Evolutionary conservation across 1,139 yeast genomes (phyloP), one percentile per base, ranked within the genome.

Genomic region (Meyerozyma sp.): DNA sequence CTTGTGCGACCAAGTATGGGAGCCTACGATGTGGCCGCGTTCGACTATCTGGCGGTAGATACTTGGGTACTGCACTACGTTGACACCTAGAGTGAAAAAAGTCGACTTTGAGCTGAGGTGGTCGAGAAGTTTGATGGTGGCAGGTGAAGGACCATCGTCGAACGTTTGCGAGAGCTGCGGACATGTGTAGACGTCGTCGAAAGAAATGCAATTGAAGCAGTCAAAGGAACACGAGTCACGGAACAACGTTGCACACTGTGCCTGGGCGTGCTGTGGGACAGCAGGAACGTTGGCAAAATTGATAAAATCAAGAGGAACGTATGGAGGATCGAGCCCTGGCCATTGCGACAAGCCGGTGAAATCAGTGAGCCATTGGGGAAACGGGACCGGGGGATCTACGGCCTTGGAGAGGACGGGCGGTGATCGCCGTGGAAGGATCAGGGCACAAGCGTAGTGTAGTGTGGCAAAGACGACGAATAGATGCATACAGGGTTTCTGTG

Each of bases 1-100:
- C 46, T 82, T 81, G 65, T 91, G 98, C 5, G 93, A 82, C 96
- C 97, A 91, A 1, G 97, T 89, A 61, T 91, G 98, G 0, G 91
- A 77, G 1, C 88, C 98, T 59, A 90, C 68, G 32, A 90, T 65
- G 61, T 93, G 97, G 18, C 96, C 96, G 39, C 65, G 65, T 2
- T 62, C 59, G 44, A 77, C 70, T 25, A 84, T 74, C 43, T 70
- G 66, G 29, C 73, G 66, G 57, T 90, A 90, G 28, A 85, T 74
- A 6, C 84, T 85, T 0, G 97, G 97, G 56, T 72, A 79, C 49
- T 81, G 70, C 1, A 90, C 82, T 16, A 87, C 84, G 54, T 90
- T 88, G 43, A 84, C 69, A 0, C 98, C 98, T 47, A 90, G 73
- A 1, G 91, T 84, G 68, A 91, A 91, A 56, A 91, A 90, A 0